phyloP scores from a whole-genome alignment of 371 early-diverging fungal species.

The Mortierella sp. region DNA sequence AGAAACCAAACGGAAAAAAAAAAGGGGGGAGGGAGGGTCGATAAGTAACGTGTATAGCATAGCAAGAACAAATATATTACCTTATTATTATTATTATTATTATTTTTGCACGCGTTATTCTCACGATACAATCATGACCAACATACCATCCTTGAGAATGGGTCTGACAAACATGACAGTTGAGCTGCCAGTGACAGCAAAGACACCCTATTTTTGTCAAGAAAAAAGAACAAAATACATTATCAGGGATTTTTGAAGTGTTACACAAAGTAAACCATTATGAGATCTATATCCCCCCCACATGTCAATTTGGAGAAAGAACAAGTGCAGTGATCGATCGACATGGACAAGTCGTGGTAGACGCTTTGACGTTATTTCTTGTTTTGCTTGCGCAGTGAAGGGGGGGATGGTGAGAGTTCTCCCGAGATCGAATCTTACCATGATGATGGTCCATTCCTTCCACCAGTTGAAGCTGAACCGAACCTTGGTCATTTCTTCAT shows the following conservation, averaged over 20 bases:
- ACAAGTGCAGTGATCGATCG: neutral
- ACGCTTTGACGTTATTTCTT: too few species aligned
- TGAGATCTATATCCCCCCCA: too few species aligned
- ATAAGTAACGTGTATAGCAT: neutral
- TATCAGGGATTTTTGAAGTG: neutral
- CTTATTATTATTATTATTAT: neutral
- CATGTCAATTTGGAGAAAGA: neutral
- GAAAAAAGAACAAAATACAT: neutral
- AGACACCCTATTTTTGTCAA: conserved; percentile 55
- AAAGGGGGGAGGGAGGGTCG: neutral
- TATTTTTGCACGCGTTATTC: too few species aligned
- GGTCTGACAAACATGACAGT: conserved; percentile 63
- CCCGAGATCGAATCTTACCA: conserved; percentile 29
- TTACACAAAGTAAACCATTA: neutral
- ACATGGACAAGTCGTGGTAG: neutral
- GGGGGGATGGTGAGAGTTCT: too few species aligned
- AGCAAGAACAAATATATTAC: neutral
- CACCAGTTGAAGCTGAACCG: conserved; percentile 60
- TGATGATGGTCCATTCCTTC: conserved; percentile 63
- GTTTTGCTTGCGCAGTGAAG: too few species aligned
- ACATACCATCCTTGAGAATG: conserved; percentile 50
- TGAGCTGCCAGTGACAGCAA: conserved; percentile 65
- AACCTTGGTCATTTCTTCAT: conserved; percentile 50
- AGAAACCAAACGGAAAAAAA: too few species aligned
- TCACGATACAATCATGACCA: too few species aligned